A percentile compares a stretch with the other conserved stretches of the same genome.
Conservation (phyloP, 306 rosid species). For the Astragalus membranaceus region DNA sequence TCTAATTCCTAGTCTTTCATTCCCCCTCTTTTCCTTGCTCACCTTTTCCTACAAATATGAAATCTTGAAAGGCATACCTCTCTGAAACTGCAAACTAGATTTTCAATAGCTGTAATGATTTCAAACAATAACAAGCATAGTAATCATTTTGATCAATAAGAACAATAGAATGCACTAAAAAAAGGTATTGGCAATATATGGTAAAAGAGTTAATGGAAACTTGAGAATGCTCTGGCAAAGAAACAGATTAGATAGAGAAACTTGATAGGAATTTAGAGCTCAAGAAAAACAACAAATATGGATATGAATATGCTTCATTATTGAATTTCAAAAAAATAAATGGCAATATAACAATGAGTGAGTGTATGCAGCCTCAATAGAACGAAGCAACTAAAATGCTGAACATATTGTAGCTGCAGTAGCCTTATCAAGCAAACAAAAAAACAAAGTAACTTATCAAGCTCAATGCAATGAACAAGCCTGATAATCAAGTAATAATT, state of each 20-base stretch:
- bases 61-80: constrained; percentile 24
- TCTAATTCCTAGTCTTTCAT: too few species aligned
- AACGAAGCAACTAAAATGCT: not conserved
- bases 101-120: not conserved
- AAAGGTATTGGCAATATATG: not conserved
- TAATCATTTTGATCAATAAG: too few species aligned
- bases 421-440: not conserved
- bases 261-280: too few species aligned
- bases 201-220: not conserved
- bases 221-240: not conserved
- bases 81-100: constrained; percentile 22
- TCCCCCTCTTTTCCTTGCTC: too few species aligned
- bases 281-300: too few species aligned
- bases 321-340: not conserved
- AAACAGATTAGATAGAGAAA: not conserved
- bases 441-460: not conserved
- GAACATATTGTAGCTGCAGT: not conserved
- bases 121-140: not conserved
- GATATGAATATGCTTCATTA: not conserved
- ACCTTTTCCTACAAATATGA: constrained; percentile 16
- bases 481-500: not conserved
- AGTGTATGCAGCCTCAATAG: not conserved
- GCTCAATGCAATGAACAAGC: not conserved
- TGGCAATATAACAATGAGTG: not conserved
- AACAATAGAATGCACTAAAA: not conserved